Evolutionary conservation across 805 yeast species (phyloP).

Genomic region (Jamesozyma piceae): DNA sequence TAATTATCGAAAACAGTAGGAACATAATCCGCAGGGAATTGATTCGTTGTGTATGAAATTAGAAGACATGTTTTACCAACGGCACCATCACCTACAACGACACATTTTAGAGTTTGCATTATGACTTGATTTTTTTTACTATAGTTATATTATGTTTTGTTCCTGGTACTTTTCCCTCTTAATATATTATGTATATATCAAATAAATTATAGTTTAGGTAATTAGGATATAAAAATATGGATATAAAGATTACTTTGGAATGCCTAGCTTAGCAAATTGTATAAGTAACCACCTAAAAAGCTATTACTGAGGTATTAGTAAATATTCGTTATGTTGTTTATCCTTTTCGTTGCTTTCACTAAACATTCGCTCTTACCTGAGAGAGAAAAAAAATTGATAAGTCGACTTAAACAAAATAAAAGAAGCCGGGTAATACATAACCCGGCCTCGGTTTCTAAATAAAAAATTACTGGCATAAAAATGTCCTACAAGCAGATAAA

Average conservation of each 20-base stretch:
- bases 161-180: background rate
- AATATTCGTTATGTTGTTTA: background rate
- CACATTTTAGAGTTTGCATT: slow-evolving; percentile 71
- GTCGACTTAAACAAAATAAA: too few relatives aligned
- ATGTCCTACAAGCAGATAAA: too few relatives aligned
- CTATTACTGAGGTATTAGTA: background rate
- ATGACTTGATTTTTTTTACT: slow-evolving; percentile 2
- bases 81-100: slow-evolving; percentile 99
- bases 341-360: background rate
- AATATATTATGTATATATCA: too few relatives aligned
- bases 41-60: slow-evolving; percentile 92
- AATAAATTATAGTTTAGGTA: too few relatives aligned
- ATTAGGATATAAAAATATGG: too few relatives aligned
- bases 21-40: slow-evolving; percentile 95
- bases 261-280: too few relatives aligned
- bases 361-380: background rate
- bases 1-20: slow-evolving; percentile 97
- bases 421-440: background rate
- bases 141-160: background rate
- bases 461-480: too few relatives aligned
- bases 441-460: too few relatives aligned
- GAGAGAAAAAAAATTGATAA: background rate
- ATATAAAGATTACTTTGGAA: too few relatives aligned
- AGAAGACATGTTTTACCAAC: slow-evolving; percentile 96
- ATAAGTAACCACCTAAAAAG: too few relatives aligned